Percentiles rank a stretch among this genome's conserved stretches.
Evolutionary conservation across 2,329 filamentous ascomycete species (phyloP).

Genomic region (Ophiostoma ips): DNA sequence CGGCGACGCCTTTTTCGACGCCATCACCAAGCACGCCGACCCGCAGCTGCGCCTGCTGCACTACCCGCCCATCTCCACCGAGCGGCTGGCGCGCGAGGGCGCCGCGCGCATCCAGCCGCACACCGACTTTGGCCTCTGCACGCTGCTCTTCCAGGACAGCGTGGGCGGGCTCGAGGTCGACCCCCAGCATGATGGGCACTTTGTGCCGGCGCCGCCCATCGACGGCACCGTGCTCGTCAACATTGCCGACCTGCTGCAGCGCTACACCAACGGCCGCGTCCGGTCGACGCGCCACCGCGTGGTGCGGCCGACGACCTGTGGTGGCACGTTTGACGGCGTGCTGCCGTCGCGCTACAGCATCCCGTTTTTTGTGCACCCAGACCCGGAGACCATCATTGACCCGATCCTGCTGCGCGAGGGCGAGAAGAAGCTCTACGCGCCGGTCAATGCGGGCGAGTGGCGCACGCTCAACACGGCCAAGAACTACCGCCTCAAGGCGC

Average conservation of each 20-base stretch:
- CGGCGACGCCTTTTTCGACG: neutral
- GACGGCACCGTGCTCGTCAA: slow-evolving; percentile 4
- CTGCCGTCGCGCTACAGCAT: neutral
- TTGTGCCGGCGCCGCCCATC: neutral
- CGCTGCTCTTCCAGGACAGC: slow-evolving; percentile 1
- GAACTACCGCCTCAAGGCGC: slow-evolving; percentile 1
- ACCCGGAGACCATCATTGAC: neutral
- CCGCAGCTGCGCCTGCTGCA: slow-evolving; percentile 4
- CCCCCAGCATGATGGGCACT: neutral
- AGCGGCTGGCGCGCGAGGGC: neutral
- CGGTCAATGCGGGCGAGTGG: neutral
- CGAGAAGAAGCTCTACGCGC: neutral
- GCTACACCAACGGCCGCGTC: slow-evolving; percentile 1
- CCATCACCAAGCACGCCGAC: slow-evolving; percentile 1
- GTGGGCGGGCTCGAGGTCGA: neutral
- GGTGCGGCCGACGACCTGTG: neutral
- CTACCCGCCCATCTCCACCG: slow-evolving; percentile 1
- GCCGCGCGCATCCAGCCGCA: neutral
- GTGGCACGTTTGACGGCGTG: neutral
- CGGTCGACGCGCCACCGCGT: neutral
- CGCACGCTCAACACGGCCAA: slow-evolving; percentile 1
- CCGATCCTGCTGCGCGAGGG: neutral
- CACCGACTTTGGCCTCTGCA: slow-evolving; percentile 1
- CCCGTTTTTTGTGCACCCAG: neutral
- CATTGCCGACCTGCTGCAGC: slow-evolving; percentile 4